Evolutionary conservation across 2,329 filamentous ascomycete genomes (phyloP), one percentile per base, ranked within the genome.

Genomic region (Leptographium radiaticola): DNA sequence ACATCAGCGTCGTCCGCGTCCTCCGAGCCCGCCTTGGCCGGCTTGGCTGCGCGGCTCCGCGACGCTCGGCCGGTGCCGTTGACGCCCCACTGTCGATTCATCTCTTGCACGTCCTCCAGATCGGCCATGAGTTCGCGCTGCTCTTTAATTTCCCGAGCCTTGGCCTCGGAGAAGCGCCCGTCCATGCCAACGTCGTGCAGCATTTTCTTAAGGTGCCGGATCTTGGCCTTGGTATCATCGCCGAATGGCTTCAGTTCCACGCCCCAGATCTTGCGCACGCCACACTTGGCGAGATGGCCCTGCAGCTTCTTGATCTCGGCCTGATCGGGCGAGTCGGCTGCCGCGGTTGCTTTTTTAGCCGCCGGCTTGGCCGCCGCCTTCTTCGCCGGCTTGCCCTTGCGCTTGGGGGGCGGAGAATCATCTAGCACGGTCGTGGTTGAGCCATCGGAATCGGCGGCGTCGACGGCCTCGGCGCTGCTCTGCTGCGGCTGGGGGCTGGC

Each of bases 231-330:
- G 5, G 77, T 65, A 30, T 90, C 86, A 53, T 83, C 79, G 1
- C 76, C 77, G 62, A 80, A 89, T 53, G 81, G 74, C 66, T 87
- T 87, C 33, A 98, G 76, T 68, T 96, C 89, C 58, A 85, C 82
- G 50, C 79, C 80, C 91, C 93, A 98, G 57, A 96, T 79, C 66
- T 96, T 97, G 52, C 89, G 85, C 53, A 96, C 81, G 34, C 91
- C 91, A 63, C 91, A 98, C 68, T 96, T 95, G 47, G 84, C 71
- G 8, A 98, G 77, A 68, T 91, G 89, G 10, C 82, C 80, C 69
- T 97, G 91, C 4, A 97, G 74, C 49, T 83, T 86, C 68, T 95
- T 97, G 65, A 96, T 86, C 66, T 95, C 87, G 4, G 79, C 82
- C 56, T 88, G 81, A 56, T 89, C 79, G 0, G 84, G 79, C 18